Evolutionary conservation across 2,329 filamentous ascomycete species (phyloP).

Genomic region (Pyrenochaeta sp.): DNA sequence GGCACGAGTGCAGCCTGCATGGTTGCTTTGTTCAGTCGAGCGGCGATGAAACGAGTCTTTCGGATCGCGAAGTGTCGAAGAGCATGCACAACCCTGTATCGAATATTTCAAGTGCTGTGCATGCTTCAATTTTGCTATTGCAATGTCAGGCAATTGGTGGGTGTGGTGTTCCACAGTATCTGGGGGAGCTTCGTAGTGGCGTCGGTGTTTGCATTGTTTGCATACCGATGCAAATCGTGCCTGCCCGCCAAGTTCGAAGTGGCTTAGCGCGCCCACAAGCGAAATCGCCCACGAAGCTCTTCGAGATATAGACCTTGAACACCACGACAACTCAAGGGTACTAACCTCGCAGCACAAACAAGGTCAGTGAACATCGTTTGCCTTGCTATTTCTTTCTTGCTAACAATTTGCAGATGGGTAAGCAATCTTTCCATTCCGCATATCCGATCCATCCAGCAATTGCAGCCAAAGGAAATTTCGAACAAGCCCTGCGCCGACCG

Average conservation of each 20-base stretch:
- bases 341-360: constrained; percentile 62
- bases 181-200: background rate
- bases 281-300: constrained; percentile 22
- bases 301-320: constrained; percentile 30
- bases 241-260: constrained; percentile 21
- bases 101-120: background rate
- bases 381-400: constrained; percentile 12
- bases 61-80: constrained; percentile 6
- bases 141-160: background rate
- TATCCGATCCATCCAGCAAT: constrained; percentile 37
- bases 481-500: constrained; percentile 22
- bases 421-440: constrained; percentile 52
- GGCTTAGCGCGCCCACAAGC: constrained; percentile 34
- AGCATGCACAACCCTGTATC: constrained; percentile 11
- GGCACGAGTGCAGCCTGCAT: constrained; percentile 80
- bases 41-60: background rate
- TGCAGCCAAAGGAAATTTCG: constrained; percentile 41
- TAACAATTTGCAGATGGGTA: constrained; percentile 67
- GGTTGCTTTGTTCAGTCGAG: constrained; percentile 10
- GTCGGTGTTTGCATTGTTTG: constrained; percentile 38
- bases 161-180: background rate
- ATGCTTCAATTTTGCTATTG: background rate
- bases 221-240: constrained; percentile 17
- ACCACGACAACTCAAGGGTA: constrained; percentile 45
- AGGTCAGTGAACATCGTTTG: constrained; percentile 53